Evolutionary conservation across 2,329 filamentous ascomycete species (phyloP).

Genomic region (Colletotrichum spaethianum): DNA sequence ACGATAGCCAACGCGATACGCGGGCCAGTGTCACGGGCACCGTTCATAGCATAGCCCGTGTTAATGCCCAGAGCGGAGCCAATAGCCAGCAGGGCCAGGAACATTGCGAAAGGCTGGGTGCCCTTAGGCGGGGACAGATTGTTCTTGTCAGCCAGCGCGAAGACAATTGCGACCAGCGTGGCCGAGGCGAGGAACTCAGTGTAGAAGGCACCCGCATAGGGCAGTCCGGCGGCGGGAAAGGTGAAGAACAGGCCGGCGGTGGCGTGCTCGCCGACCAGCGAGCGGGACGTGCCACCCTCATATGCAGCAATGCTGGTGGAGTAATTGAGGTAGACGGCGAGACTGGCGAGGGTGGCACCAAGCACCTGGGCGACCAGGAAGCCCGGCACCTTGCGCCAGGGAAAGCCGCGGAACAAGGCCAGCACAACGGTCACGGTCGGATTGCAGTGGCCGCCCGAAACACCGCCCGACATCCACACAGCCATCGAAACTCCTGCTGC

Average conservation of each 20-base stretch:
- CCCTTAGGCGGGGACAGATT: conserved; percentile 55
- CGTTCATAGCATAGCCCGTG: conserved; percentile 54
- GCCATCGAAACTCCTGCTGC: conserved; percentile 35
- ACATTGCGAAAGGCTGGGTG: conserved; percentile 54
- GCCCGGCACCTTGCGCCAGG: conserved; percentile 50
- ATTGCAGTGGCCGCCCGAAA: conserved; percentile 51
- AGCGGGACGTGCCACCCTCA: conserved; percentile 50
- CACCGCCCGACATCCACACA: conserved; percentile 44
- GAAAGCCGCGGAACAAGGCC: conserved; percentile 54
- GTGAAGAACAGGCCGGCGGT: conserved; percentile 48
- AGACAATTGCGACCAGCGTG: conserved; percentile 53
- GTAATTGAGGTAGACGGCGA: conserved; percentile 44
- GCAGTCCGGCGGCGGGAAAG: conserved; percentile 46
- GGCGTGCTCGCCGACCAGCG: conserved; percentile 49
- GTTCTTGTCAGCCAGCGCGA: conserved; percentile 54
- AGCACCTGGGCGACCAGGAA: conserved; percentile 50
- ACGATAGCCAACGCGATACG: conserved; percentile 50
- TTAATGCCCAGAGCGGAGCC: conserved; percentile 55
- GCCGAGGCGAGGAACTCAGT: conserved; percentile 54
- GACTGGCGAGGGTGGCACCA: conserved; percentile 44
- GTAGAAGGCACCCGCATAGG: conserved; percentile 52
- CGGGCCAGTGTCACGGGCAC: conserved; percentile 55
- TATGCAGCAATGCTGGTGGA: conserved; percentile 48
- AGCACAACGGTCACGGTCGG: conserved; percentile 54
- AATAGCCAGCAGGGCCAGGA: conserved; percentile 52